Evolutionary conservation across 208 protist species (phyloP), one percentile per base, ranked within the genome.

Genomic region (Leishmania mexicana): DNA sequence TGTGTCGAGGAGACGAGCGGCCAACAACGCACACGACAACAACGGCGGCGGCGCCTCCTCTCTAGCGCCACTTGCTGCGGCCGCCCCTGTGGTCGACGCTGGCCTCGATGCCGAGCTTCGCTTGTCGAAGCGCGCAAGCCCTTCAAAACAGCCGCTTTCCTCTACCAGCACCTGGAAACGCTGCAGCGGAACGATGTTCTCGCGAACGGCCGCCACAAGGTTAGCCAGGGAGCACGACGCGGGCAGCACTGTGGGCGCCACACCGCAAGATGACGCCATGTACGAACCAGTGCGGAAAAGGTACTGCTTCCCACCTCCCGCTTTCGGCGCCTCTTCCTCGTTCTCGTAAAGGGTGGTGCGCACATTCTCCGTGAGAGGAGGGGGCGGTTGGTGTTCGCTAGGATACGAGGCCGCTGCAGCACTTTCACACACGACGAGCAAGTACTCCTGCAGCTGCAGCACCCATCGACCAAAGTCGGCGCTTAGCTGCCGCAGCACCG

Each of bases 1-100:
- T 51, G 85, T 90, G 83, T 97, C 92, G 49, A 97, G 81, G 58
- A 88, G 83, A 10, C 78, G 78, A 68, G 79, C 83, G 4, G 81
- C 81, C 15, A 85, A 72, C 31, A 58, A 13, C 24, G 84, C 74
- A 19, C 54, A 79, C 35, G 83, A 74, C 15, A 24, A 38, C 70
- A 5, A 38, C 42, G 47, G 64, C 28, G 51, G 35, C 3, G 62
- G 62, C n/a, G 49, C 40, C 31, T 42, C 35, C 28, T 31, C 45
- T 60, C 72, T 31, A n/a, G 15, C 42, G 35, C 17, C 15, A n/a
- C 54, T 58, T 80, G 45, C 57, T 47, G 47, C 38, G 24, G n/a
- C 11, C 68, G 40, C 64, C 57, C 17, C 47, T 80, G 38, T 47
- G 40, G 67, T 72, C 40, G 38, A 24, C 31, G 40, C 40, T 47